A percentile compares a stretch with the other conserved stretches of the same genome.
Conservation (phyloP, 768 basidiomycete genomes). For the Suillus subalutaceus region DNA sequence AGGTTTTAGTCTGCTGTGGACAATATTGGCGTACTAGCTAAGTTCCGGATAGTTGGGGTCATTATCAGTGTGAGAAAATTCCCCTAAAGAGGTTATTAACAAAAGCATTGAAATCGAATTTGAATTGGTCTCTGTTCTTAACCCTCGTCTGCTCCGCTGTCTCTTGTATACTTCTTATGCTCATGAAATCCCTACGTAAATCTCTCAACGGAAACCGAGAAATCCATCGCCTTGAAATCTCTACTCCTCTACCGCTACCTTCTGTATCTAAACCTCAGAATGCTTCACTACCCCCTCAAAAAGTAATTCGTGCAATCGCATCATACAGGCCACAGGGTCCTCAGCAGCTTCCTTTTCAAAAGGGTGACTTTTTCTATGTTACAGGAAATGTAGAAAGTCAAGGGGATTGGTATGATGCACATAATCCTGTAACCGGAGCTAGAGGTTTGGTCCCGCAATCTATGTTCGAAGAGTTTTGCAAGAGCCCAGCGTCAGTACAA, state of each 20-base stretch:
- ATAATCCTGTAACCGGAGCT: slow-evolving; percentile 90
- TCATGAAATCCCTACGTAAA: slow-evolving; percentile 84
- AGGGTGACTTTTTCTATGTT: slow-evolving; percentile 98
- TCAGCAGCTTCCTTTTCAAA: slow-evolving; percentile 85
- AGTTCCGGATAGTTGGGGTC: neutral
- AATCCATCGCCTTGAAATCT: slow-evolving; percentile 60
- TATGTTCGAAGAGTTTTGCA: slow-evolving; percentile 90
- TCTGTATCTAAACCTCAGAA: slow-evolving; percentile 69
- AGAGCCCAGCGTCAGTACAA: slow-evolving; percentile 61
- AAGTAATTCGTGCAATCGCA: slow-evolving; percentile 87
- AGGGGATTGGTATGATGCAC: slow-evolving; percentile 85
- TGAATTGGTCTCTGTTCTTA: slow-evolving; percentile 20
- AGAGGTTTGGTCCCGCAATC: slow-evolving; percentile 87
- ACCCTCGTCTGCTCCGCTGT: slow-evolving; percentile 19
- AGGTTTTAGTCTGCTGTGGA: neutral
- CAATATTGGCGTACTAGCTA: neutral
- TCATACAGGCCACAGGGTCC: slow-evolving; percentile 70
- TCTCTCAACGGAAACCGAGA: slow-evolving; percentile 74
- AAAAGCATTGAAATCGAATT: slow-evolving; percentile 9
- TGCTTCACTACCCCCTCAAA: slow-evolving; percentile 84
- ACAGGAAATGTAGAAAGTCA: slow-evolving; percentile 66
- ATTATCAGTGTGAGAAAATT: neutral
- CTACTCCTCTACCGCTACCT: slow-evolving; percentile 68
- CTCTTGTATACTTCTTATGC: slow-evolving; percentile 9
- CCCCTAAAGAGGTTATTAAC: neutral